These are phyloP conservation scores for Canariomyces notabilis DNA, from an alignment of 2,329 filamentous ascomycete genomes.

Conservation along the genomic window DNA sequence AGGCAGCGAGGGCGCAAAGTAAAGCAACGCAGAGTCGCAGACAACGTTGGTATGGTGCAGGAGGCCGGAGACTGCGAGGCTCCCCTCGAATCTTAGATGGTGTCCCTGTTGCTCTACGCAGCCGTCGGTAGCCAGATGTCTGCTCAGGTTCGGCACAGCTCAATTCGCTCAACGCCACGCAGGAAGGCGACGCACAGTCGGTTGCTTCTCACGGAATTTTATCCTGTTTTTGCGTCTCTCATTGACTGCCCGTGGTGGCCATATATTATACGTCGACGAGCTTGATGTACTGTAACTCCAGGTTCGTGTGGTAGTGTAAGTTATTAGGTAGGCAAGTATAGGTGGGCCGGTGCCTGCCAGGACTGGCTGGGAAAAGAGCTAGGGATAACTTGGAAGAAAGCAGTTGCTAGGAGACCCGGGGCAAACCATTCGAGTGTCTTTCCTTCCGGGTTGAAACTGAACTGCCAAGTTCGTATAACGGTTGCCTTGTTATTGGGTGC, in stretches of 20 bases:
- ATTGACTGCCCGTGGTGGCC: conserved; percentile 7
- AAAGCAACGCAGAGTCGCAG: too few species aligned
- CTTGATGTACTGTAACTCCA: conserved; percentile 16
- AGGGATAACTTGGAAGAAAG: not conserved
- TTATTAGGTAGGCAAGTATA: not conserved
- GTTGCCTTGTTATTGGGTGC: too few species aligned
- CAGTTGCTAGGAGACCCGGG: too few species aligned
- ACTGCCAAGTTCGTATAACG: too few species aligned
- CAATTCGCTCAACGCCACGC: not conserved
- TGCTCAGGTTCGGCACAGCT: not conserved
- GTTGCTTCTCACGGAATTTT: not conserved
- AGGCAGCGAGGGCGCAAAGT: too few species aligned
- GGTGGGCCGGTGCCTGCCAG: not conserved
- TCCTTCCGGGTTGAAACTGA: too few species aligned
- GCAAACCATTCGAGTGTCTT: too few species aligned
- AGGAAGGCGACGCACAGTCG: not conserved
- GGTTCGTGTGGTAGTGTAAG: too few species aligned
- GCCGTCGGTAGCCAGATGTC: not conserved
- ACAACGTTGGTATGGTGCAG: too few species aligned
- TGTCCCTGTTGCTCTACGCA: not conserved
- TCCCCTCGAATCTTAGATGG: not conserved
- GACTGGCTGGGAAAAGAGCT: conserved; percentile 1
- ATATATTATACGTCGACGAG: conserved; percentile 22
- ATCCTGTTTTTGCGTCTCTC: conserved; percentile 1
- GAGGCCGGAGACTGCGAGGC: too few species aligned